Evolutionary conservation across 495 filamentous ascomycete species (phyloP), one percentile per base, ranked within the genome.

Genomic region (Aspergillus egyptiacus): DNA sequence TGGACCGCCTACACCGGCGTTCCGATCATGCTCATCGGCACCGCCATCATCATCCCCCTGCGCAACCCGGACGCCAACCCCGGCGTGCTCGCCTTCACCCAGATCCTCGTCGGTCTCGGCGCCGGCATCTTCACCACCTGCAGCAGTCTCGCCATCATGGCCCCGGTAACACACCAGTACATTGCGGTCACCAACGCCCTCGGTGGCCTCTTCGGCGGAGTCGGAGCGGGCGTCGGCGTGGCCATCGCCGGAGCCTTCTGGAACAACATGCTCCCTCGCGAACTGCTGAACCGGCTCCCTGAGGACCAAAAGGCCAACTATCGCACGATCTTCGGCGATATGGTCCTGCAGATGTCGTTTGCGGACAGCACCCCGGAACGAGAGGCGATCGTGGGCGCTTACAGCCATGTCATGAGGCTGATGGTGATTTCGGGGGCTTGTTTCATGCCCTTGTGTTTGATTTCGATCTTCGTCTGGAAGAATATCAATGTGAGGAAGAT

Each of bases 81-180:
- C 25, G 84, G 82, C 20, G 86, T 82, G 60, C 69, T 89, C 42
- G 68, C 85, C 63, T 85, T 87, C 79, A 82, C 76, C 57, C 82
- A 88, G 60, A 85, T 89, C 56, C 80, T 87, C 65, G 83, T 88
- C 50, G 79, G 82, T 27, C 72, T 89, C 30, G 71, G 73, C 9
- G 83, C 80, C 10, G 79, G 79, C 15, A 79, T 73, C 2, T 60
- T 82, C 9, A 61, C 87, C 43, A 80, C 88, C 56, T 72, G 67
- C 46, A 79, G 84, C 53, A 77, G 88, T 51, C 80, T 87, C 51
- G 80, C 84, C 2, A 77, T 78, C 55, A 81, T 88, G 78, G 79
- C 84, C 2, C 81, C 77, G 1, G 86, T 51, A 73, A 81, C 40
- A 68, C 78, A 85, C 60, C 67, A 68, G 45, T 70, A 62, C 55